Evolutionary conservation across 1,139 yeast genomes (phyloP).

Genomic region (Pneumocystis oryctolagi): DNA sequence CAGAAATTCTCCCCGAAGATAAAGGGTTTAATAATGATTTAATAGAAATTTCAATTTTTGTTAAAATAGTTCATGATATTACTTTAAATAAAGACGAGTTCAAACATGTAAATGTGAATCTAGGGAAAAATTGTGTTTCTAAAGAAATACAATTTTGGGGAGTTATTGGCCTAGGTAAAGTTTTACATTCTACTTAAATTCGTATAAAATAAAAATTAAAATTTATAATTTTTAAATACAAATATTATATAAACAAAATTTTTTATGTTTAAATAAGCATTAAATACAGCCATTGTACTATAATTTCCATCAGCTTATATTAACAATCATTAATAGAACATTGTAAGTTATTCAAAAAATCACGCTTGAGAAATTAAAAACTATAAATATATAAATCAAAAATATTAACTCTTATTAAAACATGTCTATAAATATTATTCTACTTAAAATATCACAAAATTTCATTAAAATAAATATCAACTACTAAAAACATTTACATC

Average conservation of each 20-base stretch:
- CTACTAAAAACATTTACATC: too few species aligned
- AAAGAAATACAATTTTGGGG: conserved; percentile 1
- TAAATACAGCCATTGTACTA: neutral
- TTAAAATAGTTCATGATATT: neutral
- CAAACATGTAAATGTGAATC: neutral
- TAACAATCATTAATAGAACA: neutral
- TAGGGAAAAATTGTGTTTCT: neutral
- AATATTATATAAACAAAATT: too few species aligned
- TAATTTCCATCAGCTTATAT: neutral
- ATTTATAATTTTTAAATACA: neutral
- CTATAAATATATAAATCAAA: too few species aligned
- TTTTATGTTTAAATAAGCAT: too few species aligned
- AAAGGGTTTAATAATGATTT: neutral
- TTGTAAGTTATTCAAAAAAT: neutral
- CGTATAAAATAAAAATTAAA: neutral
- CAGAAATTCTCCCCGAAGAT: neutral
- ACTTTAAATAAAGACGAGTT: neutral
- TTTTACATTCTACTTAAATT: neutral
- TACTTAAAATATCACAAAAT: too few species aligned
- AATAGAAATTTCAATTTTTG: conserved; percentile 2
- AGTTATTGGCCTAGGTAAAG: conserved; percentile 1
- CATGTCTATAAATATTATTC: too few species aligned
- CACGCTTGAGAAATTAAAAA: neutral
- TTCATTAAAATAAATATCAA: too few species aligned
- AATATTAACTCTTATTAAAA: too few species aligned